A percentile compares a stretch with the other conserved stretches of the same genome.
These are phyloP conservation scores for Taiozyma onychis DNA, from an alignment of 1,139 yeast species.

Conservation along the genomic window DNA sequence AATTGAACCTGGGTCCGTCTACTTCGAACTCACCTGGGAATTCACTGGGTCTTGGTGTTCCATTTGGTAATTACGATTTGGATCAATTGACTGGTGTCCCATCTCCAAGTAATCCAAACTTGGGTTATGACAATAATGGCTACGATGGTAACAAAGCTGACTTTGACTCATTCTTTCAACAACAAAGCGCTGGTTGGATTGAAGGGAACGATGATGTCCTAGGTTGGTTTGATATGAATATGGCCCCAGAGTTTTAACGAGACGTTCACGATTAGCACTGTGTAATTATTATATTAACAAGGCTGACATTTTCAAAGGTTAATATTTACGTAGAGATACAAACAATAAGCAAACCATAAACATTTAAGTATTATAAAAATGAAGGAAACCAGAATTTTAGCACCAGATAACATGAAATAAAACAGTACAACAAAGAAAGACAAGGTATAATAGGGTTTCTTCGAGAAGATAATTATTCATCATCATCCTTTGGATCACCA, in stretches of 20 bases:
- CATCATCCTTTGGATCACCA: slow-evolving; percentile 89
- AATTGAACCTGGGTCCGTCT: neutral
- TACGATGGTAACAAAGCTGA: slow-evolving; percentile 11
- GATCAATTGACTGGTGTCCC: slow-evolving; percentile 11
- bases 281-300: neutral
- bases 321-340: neutral
- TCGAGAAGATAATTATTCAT: slow-evolving; percentile 27
- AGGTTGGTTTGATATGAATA: slow-evolving; percentile 88
- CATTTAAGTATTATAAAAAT: neutral
- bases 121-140: slow-evolving; percentile 11
- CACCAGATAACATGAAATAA: neutral
- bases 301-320: neutral
- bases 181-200: slow-evolving; percentile 83
- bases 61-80: slow-evolving; percentile 10
- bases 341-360: neutral
- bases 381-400: neutral
- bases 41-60: slow-evolving; percentile 6
- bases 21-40: slow-evolving; percentile 18
- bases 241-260: slow-evolving; percentile 49
- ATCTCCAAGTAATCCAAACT: slow-evolving; percentile 5
- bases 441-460: neutral
- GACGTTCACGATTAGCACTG: neutral
- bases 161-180: slow-evolving; percentile 49
- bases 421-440: neutral
- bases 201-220: slow-evolving; percentile 80